phyloP scores from a whole-genome alignment of 176 grass and related monocot species.

The Triticum timopheevii region DNA sequence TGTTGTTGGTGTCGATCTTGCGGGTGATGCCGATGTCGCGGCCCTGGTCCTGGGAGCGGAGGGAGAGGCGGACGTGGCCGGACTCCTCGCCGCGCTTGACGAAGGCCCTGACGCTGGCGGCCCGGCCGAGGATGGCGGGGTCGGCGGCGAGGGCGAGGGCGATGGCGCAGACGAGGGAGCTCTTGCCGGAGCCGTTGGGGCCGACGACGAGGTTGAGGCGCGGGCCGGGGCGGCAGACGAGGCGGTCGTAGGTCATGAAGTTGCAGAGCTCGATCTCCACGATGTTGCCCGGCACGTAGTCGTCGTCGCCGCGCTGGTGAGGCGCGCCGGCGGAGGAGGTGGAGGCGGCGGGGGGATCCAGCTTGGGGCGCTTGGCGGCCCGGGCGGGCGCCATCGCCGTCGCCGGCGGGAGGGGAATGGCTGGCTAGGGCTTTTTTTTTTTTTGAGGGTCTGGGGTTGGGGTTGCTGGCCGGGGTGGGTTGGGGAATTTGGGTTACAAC shows the following conservation, averaged over 20 bases:
- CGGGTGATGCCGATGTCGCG: slow-evolving; percentile 62
- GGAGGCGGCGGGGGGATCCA: not conserved
- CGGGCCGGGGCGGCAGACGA: slow-evolving; percentile 69
- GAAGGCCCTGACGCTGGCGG: slow-evolving; percentile 68
- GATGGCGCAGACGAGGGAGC: slow-evolving; percentile 86
- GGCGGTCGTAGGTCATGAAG: slow-evolving; percentile 91
- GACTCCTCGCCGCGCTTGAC: slow-evolving; percentile 83
- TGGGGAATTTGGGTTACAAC: no score
- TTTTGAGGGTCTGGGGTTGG: not conserved
- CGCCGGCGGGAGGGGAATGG: not conserved
- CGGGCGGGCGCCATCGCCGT: slow-evolving; percentile 44
- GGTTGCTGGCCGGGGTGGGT: not conserved
- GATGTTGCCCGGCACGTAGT: slow-evolving; percentile 91
- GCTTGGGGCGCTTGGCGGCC: slow-evolving; percentile 56
- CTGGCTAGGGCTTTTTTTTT: not conserved
- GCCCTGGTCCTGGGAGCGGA: slow-evolving; percentile 51
- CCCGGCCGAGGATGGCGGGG: slow-evolving; percentile 76
- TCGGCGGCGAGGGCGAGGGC: slow-evolving; percentile 73
- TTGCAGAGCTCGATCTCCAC: slow-evolving; percentile 86
- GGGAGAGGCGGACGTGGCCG: slow-evolving; percentile 77
- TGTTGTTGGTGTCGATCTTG: slow-evolving; percentile 80
- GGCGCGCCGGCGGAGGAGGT: not conserved
- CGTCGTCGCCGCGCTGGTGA: slow-evolving; percentile 67
- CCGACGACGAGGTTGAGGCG: slow-evolving; percentile 91
- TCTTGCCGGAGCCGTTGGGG: slow-evolving; percentile 92